phyloP scores from a whole-genome alignment of 2,329 filamentous ascomycete genomes.

The Verticillium dahliae region DNA sequence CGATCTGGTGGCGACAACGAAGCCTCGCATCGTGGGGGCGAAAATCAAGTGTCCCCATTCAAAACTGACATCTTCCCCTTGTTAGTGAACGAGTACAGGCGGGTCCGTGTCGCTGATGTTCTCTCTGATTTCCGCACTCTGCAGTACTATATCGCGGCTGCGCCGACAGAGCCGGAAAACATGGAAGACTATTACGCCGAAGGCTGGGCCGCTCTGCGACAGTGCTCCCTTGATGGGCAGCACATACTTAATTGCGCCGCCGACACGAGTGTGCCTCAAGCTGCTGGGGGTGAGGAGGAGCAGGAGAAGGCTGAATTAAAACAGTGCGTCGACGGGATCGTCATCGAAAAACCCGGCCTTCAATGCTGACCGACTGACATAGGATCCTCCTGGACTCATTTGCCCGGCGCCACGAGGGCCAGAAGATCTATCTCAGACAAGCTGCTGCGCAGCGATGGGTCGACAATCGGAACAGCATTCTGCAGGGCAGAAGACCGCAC shows the following conservation, averaged over 20 bases:
- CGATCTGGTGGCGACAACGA: too few relatives aligned
- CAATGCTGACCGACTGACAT: background rate
- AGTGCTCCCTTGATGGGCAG: constrained; percentile 57
- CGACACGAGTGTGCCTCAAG: constrained; percentile 50
- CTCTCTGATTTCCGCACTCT: constrained; percentile 55
- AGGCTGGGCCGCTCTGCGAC: constrained; percentile 55
- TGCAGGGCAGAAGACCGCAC: constrained; percentile 44
- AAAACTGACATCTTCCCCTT: constrained; percentile 3
- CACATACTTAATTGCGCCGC: constrained; percentile 59
- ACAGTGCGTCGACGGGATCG: constrained; percentile 34
- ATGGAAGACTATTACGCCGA: constrained; percentile 56
- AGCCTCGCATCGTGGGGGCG: background rate
- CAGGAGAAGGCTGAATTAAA: constrained; percentile 56
- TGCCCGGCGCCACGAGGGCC: constrained; percentile 54
- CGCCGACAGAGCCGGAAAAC: constrained; percentile 46
- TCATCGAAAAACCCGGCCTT: background rate
- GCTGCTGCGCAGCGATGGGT: constrained; percentile 55
- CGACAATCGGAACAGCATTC: constrained; percentile 43
- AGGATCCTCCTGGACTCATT: constrained; percentile 56
- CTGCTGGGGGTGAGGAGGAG: constrained; percentile 48
- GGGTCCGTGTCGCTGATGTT: constrained; percentile 53
- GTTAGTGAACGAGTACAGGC: constrained; percentile 54
- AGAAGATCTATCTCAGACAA: constrained; percentile 59
- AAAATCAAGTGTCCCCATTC: background rate
- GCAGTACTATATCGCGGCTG: constrained; percentile 56